phyloP scores from a whole-genome alignment of 805 yeast genomes.

The Cephaloascus albidus region DNA sequence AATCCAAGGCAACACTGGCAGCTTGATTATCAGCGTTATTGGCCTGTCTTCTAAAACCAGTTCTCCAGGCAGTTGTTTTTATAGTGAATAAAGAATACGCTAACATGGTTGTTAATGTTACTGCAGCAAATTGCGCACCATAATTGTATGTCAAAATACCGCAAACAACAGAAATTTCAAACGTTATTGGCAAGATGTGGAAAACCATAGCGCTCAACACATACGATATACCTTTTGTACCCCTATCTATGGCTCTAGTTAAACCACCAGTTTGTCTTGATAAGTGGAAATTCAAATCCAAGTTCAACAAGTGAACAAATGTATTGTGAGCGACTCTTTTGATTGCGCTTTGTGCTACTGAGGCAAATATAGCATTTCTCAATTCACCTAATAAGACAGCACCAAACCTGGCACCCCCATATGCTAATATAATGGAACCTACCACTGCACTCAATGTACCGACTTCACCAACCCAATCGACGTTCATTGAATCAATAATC shows the following conservation, averaged over 20 bases:
- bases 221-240: conserved; percentile 93
- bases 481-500: conserved; percentile 86
- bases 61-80: conserved; percentile 92
- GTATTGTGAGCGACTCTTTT: conserved; percentile 83
- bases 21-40: conserved; percentile 92
- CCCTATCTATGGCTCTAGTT: conserved; percentile 93
- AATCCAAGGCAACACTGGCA: conserved; percentile 91
- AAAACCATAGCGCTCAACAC: conserved; percentile 96
- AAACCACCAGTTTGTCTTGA: conserved; percentile 92
- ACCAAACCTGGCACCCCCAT: conserved; percentile 92
- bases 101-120: conserved; percentile 82
- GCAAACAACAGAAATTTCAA: conserved; percentile 88
- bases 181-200: conserved; percentile 86
- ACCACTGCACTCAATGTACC: conserved; percentile 63
- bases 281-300: conserved; percentile 86
- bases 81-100: conserved; percentile 84
- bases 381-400: conserved; percentile 91
- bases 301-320: conserved; percentile 68
- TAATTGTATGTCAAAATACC: conserved; percentile 91
- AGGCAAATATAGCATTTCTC: conserved; percentile 90
- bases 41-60: conserved; percentile 77
- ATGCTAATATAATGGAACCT: conserved; percentile 63
- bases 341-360: conserved; percentile 92
- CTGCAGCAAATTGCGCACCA: conserved; percentile 82
- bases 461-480: conserved; percentile 66